Conservation (phyloP, 768 basidiomycete species). For the Rhizopogon vulgaris region DNA sequence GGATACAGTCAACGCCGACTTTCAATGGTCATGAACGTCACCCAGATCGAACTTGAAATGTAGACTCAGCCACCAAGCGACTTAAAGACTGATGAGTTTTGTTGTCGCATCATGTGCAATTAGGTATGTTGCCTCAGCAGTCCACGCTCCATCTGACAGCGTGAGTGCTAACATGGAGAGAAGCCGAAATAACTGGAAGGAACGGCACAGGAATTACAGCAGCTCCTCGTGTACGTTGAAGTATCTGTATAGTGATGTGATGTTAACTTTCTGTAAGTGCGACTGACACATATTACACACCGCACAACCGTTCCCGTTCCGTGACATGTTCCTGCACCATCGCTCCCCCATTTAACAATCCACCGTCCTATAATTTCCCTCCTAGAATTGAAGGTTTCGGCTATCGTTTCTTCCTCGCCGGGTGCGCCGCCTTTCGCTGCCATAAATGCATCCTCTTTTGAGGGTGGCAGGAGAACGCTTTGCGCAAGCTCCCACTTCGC, state of each 20-base stretch:
- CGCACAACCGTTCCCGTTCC: slow-evolving; percentile 58
- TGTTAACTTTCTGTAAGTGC: background rate
- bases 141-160: too few species aligned
- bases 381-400: slow-evolving; percentile 59
- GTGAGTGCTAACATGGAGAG: too few species aligned
- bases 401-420: slow-evolving; percentile 70
- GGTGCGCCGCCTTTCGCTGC: slow-evolving; percentile 28
- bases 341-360: slow-evolving; percentile 71
- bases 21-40: too few species aligned
- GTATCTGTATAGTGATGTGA: slow-evolving; percentile 24
- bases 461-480: slow-evolving; percentile 38
- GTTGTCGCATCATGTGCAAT: too few species aligned
- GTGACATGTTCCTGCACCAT: slow-evolving; percentile 57
- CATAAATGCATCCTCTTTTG: slow-evolving; percentile 27
- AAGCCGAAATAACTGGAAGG: background rate
- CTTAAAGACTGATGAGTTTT: too few species aligned
- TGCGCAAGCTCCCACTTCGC: slow-evolving; percentile 77
- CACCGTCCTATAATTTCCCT: slow-evolving; percentile 67
- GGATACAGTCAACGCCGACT: too few species aligned
- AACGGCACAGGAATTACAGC: slow-evolving; percentile 14
- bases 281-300: slow-evolving; percentile 37
- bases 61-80: too few species aligned
- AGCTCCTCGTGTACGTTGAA: slow-evolving; percentile 53
- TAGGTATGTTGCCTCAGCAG: too few species aligned
- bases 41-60: too few species aligned